A percentile compares a stretch with the other conserved stretches of the same genome.
phyloP scores from a whole-genome alignment of 257 asterid species.

The Avicennia marina region DNA sequence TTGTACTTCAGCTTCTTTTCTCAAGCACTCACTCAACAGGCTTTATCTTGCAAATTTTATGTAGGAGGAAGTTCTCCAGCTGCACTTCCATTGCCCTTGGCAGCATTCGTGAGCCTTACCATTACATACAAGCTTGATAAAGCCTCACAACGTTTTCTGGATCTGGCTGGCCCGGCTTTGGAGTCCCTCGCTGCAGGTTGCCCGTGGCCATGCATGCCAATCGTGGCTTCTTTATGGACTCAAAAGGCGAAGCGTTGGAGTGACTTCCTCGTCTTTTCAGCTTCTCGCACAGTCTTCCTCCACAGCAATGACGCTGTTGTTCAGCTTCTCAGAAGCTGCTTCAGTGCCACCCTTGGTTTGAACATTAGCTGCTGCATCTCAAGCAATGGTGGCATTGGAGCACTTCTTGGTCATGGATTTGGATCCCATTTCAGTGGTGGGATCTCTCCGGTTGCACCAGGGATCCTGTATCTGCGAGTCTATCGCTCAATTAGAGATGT shows the following conservation, averaged over 20 bases:
- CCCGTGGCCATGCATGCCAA: conserved; percentile 99
- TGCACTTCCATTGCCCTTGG: conserved; percentile 89
- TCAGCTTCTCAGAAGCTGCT: conserved; percentile 87
- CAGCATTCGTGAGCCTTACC: conserved; percentile 97
- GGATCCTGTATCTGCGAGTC: conserved; percentile 78
- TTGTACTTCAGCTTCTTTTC: too few relatives aligned
- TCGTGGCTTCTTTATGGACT: conserved; percentile 94
- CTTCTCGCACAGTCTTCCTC: conserved; percentile 92
- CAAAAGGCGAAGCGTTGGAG: conserved; percentile 94
- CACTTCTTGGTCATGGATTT: conserved; percentile 95
- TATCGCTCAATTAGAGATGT: conserved; percentile 75
- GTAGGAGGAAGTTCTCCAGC: conserved; percentile 86
- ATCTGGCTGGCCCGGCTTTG: conserved; percentile 94
- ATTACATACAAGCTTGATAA: conserved; percentile 93
- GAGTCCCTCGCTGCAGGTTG: conserved; percentile 98
- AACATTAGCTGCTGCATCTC: conserved; percentile 50
- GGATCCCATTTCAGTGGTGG: conserved; percentile 90
- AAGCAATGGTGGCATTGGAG: conserved; percentile 79
- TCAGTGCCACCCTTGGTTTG: conserved; percentile 62
- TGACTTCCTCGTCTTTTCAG: conserved; percentile 87
- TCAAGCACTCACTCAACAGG: too few relatives aligned
- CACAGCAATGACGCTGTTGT: conserved; percentile 85
- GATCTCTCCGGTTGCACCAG: conserved; percentile 92
- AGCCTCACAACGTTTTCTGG: conserved; percentile 88
- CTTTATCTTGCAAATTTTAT: conserved; percentile 18